These are phyloP conservation scores for Cantharellus cinnabarinus DNA, from an alignment of 768 basidiomycete genomes.

Conservation along the genomic window DNA sequence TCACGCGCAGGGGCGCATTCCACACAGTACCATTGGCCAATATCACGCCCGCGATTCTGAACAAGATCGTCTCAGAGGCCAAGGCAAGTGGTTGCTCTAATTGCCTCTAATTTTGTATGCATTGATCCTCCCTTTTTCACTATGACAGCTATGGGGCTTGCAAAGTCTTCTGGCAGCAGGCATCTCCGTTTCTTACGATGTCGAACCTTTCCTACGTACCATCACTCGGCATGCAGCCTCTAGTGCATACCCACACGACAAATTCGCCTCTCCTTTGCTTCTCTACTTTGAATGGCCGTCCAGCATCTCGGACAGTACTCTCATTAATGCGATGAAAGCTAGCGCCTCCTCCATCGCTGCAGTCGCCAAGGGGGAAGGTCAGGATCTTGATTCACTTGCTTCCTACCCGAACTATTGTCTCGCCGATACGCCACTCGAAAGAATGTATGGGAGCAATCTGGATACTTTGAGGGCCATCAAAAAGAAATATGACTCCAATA, in stretches of 20 bases:
- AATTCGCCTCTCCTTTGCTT: neutral
- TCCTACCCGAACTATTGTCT: too few species aligned
- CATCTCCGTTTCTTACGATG: neutral
- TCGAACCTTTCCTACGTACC: neutral
- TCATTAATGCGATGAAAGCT: neutral
- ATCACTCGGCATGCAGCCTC: neutral
- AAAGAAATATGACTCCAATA: too few species aligned
- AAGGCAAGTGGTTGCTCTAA: neutral
- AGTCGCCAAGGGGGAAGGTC: constrained; percentile 17
- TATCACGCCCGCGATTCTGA: neutral
- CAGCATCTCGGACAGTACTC: neutral
- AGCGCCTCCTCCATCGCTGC: constrained; percentile 15
- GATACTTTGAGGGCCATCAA: too few species aligned
- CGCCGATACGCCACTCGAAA: too few species aligned
- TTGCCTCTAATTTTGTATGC: neutral
- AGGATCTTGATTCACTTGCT: constrained; percentile 1
- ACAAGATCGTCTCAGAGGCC: neutral
- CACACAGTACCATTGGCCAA: neutral
- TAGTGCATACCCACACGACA: neutral
- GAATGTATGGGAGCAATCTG: too few species aligned
- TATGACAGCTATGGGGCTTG: neutral
- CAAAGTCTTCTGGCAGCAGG: neutral
- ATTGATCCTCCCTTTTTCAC: neutral
- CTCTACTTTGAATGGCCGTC: neutral
- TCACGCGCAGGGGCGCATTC: neutral